Evolutionary conservation across 2,329 filamentous ascomycete species (phyloP).

Genomic region (Cadophora luteo-olivacea): DNA sequence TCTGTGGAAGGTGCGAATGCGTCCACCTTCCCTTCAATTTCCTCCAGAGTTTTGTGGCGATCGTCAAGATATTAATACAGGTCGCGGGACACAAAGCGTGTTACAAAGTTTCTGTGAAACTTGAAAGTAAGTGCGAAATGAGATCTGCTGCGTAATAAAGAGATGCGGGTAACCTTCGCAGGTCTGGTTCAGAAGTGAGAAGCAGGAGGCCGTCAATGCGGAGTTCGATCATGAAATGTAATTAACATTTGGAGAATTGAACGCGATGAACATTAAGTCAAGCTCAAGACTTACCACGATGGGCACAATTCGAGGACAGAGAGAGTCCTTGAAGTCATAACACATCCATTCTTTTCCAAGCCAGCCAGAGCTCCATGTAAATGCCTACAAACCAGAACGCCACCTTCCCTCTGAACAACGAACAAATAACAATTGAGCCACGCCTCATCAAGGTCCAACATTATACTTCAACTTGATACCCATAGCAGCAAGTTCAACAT

Average conservation of each 20-base stretch:
- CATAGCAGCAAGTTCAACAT: constrained; percentile 96
- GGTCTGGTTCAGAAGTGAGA: not conserved
- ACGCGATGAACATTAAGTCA: no score
- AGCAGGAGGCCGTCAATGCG: not conserved
- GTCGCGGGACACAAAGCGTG: not conserved
- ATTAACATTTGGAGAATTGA: no score
- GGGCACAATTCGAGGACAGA: not conserved
- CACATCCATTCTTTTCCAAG: constrained; percentile 20
- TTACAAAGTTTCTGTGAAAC: not conserved
- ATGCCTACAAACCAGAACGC: constrained; percentile 35
- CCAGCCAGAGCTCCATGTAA: constrained; percentile 25
- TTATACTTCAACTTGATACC: constrained; percentile 94
- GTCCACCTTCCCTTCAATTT: not conserved
- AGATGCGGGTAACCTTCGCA: not conserved
- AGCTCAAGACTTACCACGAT: no score
- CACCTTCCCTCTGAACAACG: not conserved
- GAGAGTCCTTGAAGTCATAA: not conserved
- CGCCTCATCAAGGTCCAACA: constrained; percentile 55
- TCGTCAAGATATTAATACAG: not conserved
- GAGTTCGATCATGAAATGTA: no score
- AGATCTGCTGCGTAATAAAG: constrained; percentile 7
- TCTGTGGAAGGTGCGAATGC: not conserved
- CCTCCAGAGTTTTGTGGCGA: not conserved
- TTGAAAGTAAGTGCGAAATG: not conserved
- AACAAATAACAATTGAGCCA: not conserved